Evolutionary conservation across 306 rosid genomes (phyloP), one percentile per base, ranked within the genome.

Genomic region (Datisca glomerata): DNA sequence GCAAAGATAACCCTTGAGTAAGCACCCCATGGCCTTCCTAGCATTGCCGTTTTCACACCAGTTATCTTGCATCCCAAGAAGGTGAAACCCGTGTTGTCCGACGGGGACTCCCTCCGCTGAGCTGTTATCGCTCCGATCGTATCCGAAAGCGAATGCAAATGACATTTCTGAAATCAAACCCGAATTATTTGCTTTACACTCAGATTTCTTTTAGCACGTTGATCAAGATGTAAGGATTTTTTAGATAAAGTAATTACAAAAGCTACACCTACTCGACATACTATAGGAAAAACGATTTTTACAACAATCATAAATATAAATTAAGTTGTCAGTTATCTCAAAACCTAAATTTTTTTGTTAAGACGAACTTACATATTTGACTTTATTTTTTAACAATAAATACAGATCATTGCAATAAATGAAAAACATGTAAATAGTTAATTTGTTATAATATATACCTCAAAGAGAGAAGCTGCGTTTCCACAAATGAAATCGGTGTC

Each of bases 401-500:
- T n/a, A n/a, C n/a, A n/a, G n/a, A n/a, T n/a, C n/a, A 4, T 4
- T 4, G 4, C 8, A 4, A 8, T 4, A 25, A 25, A 25, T 25
- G 8, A 4, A 8, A 4, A 4, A 28, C 11, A 1, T 28, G 10
- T 4, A 2, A 28, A 2, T 13, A 15, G 7, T 16, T 12, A 47
- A 47, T 7, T 3, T 1, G 14, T 10, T 13, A 13, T 34, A 34
- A 4, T 11, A 9, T 13, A 4, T 17, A 60, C 60, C 48, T 66
- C 58, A 9, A 11, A 66, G 15, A 66, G 42, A 20, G 67, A 66
- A 28, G 49, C 27, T 17, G 45, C 59, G 2, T 33, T 53, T 3
- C 67, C 72, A 12, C 45, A 66, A 1, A 66, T 54, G 41, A 48
- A 66, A 54, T 66, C 72, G 15, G 43, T 33, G 18, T 43, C 72